These are phyloP conservation scores for Starmerella etchellsii DNA, from an alignment of 805 yeast genomes.

Conservation along the genomic window DNA sequence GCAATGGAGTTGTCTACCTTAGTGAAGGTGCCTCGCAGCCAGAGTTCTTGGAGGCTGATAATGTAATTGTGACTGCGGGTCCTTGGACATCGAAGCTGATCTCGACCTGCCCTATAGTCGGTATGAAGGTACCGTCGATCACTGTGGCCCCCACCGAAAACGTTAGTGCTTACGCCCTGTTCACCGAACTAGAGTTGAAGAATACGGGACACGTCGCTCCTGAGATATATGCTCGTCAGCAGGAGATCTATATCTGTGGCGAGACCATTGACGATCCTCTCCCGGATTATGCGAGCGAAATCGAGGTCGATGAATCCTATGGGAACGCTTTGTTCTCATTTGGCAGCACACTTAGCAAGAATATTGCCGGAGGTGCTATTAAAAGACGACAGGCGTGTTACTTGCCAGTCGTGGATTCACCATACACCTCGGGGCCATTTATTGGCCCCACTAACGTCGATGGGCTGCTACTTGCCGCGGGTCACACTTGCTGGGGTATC, in stretches of 20 bases:
- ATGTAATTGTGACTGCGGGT: constrained; percentile 77
- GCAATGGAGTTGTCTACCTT: constrained; percentile 56
- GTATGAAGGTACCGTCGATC: constrained; percentile 88
- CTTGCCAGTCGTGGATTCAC: constrained; percentile 85
- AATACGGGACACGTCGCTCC: constrained; percentile 61
- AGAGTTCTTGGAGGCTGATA: constrained; percentile 38
- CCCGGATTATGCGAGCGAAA: constrained; percentile 91
- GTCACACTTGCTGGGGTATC: constrained; percentile 98
- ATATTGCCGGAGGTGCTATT: constrained; percentile 59
- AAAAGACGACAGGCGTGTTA: constrained; percentile 87
- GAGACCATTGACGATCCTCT: constrained; percentile 84
- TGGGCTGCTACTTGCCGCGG: constrained; percentile 68
- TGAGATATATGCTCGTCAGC: constrained; percentile 86
- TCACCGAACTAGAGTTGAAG: constrained; percentile 77
- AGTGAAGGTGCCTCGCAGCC: background rate
- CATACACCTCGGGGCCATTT: constrained; percentile 83
- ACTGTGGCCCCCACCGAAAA: constrained; percentile 70
- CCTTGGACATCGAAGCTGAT: constrained; percentile 92
- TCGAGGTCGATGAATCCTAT: constrained; percentile 70
- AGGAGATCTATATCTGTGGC: constrained; percentile 94
- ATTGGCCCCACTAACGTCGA: constrained; percentile 87
- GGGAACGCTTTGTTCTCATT: constrained; percentile 77
- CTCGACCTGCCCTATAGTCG: constrained; percentile 89
- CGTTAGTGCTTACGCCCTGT: constrained; percentile 87
- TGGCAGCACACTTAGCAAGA: constrained; percentile 64